phyloP scores from a whole-genome alignment of 1,139 yeast species.

The Saccharomyces uvarum region DNA sequence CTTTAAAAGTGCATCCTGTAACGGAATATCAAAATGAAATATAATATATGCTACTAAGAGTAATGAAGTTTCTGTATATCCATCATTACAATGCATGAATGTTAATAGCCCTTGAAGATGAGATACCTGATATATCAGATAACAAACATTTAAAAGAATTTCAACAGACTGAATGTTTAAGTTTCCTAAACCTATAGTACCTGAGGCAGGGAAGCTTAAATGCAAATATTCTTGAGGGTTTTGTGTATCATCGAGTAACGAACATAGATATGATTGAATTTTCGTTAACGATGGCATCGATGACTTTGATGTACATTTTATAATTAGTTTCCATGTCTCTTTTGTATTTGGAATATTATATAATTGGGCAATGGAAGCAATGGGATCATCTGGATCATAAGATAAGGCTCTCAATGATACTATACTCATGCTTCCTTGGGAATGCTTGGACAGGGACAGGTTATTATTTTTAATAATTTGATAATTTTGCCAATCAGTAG shows the following conservation, averaged over 20 bases:
- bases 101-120: constrained; percentile 12
- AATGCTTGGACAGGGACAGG: constrained; percentile 38
- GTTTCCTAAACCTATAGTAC: constrained; percentile 69
- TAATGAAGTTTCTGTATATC: constrained; percentile 84
- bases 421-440: constrained; percentile 42
- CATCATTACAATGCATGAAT: constrained; percentile 76
- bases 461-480: constrained; percentile 18
- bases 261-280: neutral
- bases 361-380: constrained; percentile 18
- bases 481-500: constrained; percentile 43
- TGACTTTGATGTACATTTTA: constrained; percentile 50
- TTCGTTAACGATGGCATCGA: constrained; percentile 11
- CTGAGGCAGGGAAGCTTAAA: constrained; percentile 76
- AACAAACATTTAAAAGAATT: constrained; percentile 57
- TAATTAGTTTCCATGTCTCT: constrained; percentile 37
- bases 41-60: constrained; percentile 63
- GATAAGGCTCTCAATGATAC: constrained; percentile 32
- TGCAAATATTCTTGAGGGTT: constrained; percentile 23
- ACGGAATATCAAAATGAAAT: constrained; percentile 48
- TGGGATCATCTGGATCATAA: constrained; percentile 15
- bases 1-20: constrained; percentile 45
- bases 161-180: constrained; percentile 39
- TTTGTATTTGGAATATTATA: constrained; percentile 30
- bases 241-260: neutral
- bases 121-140: constrained; percentile 20